Evolutionary conservation across 805 yeast genomes (phyloP).

Genomic region (Candida chauliodis): DNA sequence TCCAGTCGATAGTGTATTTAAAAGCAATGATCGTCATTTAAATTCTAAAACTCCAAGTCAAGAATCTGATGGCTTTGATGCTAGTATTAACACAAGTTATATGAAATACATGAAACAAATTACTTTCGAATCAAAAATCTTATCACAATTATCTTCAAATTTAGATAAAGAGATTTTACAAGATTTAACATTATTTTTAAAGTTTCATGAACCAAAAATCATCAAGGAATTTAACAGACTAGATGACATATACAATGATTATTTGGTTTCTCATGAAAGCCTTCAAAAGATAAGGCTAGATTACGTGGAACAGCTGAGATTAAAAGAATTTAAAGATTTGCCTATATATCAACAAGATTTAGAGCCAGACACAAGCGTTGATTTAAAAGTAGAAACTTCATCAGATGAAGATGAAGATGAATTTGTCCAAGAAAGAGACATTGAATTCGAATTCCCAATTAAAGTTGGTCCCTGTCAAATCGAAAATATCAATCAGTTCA

Average conservation of each 20-base stretch:
- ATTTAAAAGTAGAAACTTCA: background rate
- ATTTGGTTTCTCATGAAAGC: slow-evolving; percentile 18
- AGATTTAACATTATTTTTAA: slow-evolving; percentile 31
- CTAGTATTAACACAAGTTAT: slow-evolving; percentile 5
- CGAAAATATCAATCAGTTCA: slow-evolving; percentile 16
- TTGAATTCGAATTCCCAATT: slow-evolving; percentile 28
- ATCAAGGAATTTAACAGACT: slow-evolving; percentile 20
- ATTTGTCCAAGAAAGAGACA: background rate
- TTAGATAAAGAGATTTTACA: slow-evolving; percentile 34
- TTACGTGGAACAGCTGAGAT: slow-evolving; percentile 26
- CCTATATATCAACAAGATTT: background rate
- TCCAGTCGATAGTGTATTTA: slow-evolving; percentile 20
- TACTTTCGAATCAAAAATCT: slow-evolving; percentile 19
- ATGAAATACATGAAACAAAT: slow-evolving; percentile 17
- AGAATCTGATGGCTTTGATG: background rate
- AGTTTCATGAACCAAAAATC: slow-evolving; percentile 33
- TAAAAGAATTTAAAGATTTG: slow-evolving; percentile 27
- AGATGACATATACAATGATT: slow-evolving; percentile 21
- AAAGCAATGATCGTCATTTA: too few species aligned
- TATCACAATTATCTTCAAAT: slow-evolving; percentile 24
- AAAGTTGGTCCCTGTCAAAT: slow-evolving; percentile 24
- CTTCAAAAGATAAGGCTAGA: slow-evolving; percentile 28
- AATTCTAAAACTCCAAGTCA: background rate
- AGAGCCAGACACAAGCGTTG: background rate
- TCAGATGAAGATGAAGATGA: background rate